Conservation (phyloP, 1,284 basidiomycete species). For the Jaminaea rosea region DNA sequence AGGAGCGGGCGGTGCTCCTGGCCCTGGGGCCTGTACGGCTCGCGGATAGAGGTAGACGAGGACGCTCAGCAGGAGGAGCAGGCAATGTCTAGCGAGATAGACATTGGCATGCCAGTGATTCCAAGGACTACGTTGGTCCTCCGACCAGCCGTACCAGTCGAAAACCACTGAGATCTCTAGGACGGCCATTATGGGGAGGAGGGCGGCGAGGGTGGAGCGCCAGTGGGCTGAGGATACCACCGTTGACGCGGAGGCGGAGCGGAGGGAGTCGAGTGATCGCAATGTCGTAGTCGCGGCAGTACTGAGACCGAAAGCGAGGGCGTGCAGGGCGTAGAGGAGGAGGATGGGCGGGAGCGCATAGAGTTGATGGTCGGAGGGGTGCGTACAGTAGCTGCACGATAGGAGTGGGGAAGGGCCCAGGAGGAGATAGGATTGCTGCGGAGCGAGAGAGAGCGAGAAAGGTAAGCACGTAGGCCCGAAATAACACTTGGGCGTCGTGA, state of each 20-base stretch:
- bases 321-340: not conserved
- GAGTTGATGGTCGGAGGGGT: not conserved
- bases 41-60: not conserved
- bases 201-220: too few relatives aligned
- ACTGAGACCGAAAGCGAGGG: not conserved
- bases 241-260: too few relatives aligned
- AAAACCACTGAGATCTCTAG: not conserved
- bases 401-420: not conserved
- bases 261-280: too few relatives aligned
- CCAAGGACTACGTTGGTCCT: not conserved
- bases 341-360: not conserved
- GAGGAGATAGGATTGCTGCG: not conserved
- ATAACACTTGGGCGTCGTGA: not conserved
- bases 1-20: not conserved
- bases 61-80: not conserved
- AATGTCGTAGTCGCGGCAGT: too few relatives aligned
- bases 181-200: not conserved
- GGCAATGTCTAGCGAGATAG: not conserved
- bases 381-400: not conserved
- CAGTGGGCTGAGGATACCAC: too few relatives aligned
- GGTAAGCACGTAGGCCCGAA: not conserved
- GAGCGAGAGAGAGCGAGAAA: not conserved
- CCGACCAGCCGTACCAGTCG: not conserved
- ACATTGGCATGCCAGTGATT: conserved; percentile 1
- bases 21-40: too few relatives aligned